Conservation (phyloP, 805 yeast species). For the Yarrowia keelungensis region DNA sequence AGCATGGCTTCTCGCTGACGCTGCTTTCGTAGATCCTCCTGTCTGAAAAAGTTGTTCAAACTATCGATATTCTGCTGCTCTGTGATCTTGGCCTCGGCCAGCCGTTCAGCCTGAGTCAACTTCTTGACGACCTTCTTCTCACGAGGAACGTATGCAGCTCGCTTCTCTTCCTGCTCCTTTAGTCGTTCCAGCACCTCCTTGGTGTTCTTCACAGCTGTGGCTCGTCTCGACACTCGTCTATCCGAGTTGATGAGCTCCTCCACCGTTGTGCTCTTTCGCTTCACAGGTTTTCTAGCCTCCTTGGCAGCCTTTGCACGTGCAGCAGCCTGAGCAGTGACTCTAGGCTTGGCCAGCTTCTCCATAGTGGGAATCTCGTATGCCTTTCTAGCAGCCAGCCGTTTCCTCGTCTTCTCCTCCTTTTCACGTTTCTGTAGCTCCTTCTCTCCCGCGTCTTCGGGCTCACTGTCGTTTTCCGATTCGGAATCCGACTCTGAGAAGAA, state of each 20-base stretch:
- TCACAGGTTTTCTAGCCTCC: conserved; percentile 32
- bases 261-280: conserved; percentile 46
- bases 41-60: conserved; percentile 78
- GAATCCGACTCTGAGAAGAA: conserved; percentile 29
- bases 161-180: conserved; percentile 68
- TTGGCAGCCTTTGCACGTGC: conserved; percentile 25
- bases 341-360: conserved; percentile 47
- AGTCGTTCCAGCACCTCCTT: conserved; percentile 76
- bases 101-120: conserved; percentile 72
- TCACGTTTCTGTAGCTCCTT: conserved; percentile 59
- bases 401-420: conserved; percentile 47
- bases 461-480: conserved; percentile 34
- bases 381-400: conserved; percentile 48
- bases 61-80: conserved; percentile 79
- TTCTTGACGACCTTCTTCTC: conserved; percentile 44
- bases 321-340: conserved; percentile 40
- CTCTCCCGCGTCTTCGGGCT: conserved; percentile 64
- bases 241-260: conserved; percentile 59
- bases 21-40: conserved; percentile 80
- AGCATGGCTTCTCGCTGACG: conserved; percentile 74
- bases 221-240: conserved; percentile 78
- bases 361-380: conserved; percentile 50
- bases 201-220: conserved; percentile 77
- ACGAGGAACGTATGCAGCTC: conserved; percentile 53
- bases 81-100: conserved; percentile 86